Evolutionary conservation across 352 stramenopile genomes (phyloP).

Genomic region (Blastocystis sp.): DNA sequence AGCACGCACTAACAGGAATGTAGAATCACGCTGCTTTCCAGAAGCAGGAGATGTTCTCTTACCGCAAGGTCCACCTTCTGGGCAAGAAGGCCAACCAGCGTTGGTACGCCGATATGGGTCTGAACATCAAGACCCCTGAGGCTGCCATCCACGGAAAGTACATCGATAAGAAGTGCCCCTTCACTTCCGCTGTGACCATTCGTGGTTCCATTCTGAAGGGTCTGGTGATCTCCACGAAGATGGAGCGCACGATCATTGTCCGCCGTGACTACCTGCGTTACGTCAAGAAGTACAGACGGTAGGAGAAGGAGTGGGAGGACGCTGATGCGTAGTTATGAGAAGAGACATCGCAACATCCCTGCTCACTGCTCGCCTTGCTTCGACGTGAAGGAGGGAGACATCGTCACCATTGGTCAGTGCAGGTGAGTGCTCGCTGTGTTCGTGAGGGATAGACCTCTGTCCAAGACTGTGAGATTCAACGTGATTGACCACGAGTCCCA

Average conservation of each 20-base stretch:
- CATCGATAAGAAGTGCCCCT: conserved; percentile 99
- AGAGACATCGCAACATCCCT: conserved; percentile 97
- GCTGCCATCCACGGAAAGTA: conserved; percentile 78
- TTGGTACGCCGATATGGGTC: conserved; percentile 53
- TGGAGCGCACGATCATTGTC: conserved; percentile 98
- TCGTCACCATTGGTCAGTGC: conserved; percentile 97
- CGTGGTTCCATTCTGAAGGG: conserved; percentile 92
- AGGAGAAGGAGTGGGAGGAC: background rate
- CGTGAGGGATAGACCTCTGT: conserved; percentile 70
- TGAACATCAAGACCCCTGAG: conserved; percentile 44
- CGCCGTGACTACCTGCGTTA: conserved; percentile 97
- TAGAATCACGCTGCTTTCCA: conserved; percentile 57
- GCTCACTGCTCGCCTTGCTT: conserved; percentile 92
- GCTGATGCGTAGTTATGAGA: conserved; percentile 82
- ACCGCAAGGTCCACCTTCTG: conserved; percentile 52
- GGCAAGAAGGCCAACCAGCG: conserved; percentile 56
- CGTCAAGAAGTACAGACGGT: conserved; percentile 93
- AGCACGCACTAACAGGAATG: background rate
- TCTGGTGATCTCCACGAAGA: conserved; percentile 97
- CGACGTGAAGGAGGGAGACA: conserved; percentile 94
- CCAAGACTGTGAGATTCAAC: conserved; percentile 99
- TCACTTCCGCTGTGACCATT: conserved; percentile 97
- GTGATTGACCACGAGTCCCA: conserved; percentile 72
- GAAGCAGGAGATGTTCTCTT: conserved; percentile 57
- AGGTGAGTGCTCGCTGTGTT: conserved; percentile 60